Conservation (phyloP, 495 filamentous ascomycete species). For the Podospora pseudoanserina region DNA sequence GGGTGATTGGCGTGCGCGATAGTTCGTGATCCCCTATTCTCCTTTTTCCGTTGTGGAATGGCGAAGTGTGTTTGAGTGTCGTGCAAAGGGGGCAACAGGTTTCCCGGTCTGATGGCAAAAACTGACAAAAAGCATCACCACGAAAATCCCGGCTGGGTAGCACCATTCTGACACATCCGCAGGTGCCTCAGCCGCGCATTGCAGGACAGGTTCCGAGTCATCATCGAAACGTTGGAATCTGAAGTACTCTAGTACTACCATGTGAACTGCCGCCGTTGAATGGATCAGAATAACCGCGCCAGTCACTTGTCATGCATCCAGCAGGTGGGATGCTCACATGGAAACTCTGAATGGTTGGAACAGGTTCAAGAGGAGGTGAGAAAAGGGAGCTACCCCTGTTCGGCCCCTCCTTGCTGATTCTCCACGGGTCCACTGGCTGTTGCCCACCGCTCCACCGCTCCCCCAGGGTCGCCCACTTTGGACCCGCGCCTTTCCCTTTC, state of each 20-base stretch:
- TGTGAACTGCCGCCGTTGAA: slow-evolving; percentile 9
- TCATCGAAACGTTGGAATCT: neutral
- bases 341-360: neutral
- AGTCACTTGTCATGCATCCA: neutral
- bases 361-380: neutral
- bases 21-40: neutral
- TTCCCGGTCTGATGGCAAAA: neutral
- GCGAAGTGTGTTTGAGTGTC: neutral
- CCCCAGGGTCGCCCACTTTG: slow-evolving; percentile 3
- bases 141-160: slow-evolving; percentile 4
- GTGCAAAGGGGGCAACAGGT: neutral
- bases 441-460: neutral
- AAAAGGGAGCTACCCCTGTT: neutral
- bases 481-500: slow-evolving; percentile 7
- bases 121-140: neutral
- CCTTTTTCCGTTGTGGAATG: neutral
- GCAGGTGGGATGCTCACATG: neutral
- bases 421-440: neutral
- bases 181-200: slow-evolving; percentile 1
- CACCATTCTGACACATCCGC: slow-evolving; percentile 4
- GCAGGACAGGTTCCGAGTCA: slow-evolving; percentile 1
- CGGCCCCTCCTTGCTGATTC: too few relatives aligned
- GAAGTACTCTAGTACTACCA: too few relatives aligned
- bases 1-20: neutral
- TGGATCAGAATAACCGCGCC: slow-evolving; percentile 6